Evolutionary conservation across 1,139 yeast species (phyloP).

Genomic region (Taiozyma onychis): DNA sequence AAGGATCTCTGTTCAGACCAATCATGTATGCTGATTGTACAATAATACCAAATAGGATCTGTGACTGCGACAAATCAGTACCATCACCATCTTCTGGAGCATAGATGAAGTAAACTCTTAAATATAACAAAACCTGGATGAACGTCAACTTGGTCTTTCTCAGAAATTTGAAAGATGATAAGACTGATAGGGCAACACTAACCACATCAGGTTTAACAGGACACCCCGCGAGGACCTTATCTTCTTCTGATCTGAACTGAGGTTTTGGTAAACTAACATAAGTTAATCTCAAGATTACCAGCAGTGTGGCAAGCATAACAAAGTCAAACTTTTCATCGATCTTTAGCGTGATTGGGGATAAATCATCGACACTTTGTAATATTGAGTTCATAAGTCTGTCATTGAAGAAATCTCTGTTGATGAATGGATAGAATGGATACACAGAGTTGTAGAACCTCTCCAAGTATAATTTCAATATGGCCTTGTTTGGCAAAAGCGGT

Average conservation of each 20-base stretch:
- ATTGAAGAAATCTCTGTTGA: conserved; percentile 33
- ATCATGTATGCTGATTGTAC: conserved; percentile 34
- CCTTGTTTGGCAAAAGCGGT: conserved; percentile 29
- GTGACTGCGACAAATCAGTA: conserved; percentile 33
- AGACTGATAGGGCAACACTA: conserved; percentile 27
- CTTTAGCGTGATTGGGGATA: conserved; percentile 15
- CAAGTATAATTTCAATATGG: conserved; percentile 31
- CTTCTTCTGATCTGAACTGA: conserved; percentile 2
- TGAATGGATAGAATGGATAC: conserved; percentile 41
- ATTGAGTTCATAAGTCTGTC: conserved; percentile 15
- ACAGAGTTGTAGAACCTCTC: conserved; percentile 33
- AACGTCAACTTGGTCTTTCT: conserved; percentile 33
- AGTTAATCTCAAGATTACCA: conserved; percentile 37
- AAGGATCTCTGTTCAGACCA: conserved; percentile 41
- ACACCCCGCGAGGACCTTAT: conserved; percentile 22
- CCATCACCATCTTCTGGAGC: conserved; percentile 45
- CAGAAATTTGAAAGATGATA: conserved; percentile 29
- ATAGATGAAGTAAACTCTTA: conserved; percentile 34
- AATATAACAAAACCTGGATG: conserved; percentile 36
- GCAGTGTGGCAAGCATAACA: conserved; percentile 34
- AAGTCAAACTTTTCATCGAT: conserved; percentile 34
- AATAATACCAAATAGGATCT: conserved; percentile 31
- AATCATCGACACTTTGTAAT: conserved; percentile 13
- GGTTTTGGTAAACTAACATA: conserved; percentile 27
- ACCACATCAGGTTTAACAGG: conserved; percentile 33